Evolutionary conservation across 2,329 filamentous ascomycete genomes (phyloP).

Genomic region (Paracoccidioides brasiliensis): DNA sequence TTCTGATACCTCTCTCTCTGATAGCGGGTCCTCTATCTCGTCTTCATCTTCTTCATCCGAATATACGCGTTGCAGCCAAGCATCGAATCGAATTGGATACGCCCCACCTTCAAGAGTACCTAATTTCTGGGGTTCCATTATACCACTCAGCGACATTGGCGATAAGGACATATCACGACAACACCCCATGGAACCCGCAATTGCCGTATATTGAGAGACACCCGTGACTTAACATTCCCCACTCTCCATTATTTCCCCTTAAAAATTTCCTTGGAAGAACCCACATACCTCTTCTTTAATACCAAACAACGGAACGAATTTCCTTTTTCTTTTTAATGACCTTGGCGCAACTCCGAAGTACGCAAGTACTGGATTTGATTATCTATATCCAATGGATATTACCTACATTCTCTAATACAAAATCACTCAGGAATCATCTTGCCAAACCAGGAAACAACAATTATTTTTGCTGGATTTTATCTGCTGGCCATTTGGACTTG

Average conservation of each 20-base stretch:
- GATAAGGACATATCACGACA: slow-evolving; percentile 20
- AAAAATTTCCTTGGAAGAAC: background rate
- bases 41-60: slow-evolving; percentile 21
- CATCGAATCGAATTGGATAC: slow-evolving; percentile 16
- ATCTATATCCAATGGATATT: background rate
- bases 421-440: background rate
- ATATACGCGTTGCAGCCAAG: slow-evolving; percentile 19
- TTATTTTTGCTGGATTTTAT: background rate
- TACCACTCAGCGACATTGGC: slow-evolving; percentile 17
- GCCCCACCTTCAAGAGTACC: slow-evolving; percentile 18
- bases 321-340: background rate
- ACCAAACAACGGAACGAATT: background rate
- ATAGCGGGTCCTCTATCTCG: slow-evolving; percentile 22
- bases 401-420: background rate
- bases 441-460: background rate
- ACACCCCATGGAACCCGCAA: slow-evolving; percentile 15
- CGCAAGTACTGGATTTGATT: background rate
- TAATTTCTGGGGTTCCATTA: slow-evolving; percentile 16
- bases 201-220: slow-evolving; percentile 12
- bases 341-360: background rate
- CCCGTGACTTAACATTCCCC: background rate
- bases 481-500: background rate
- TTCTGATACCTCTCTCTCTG: slow-evolving; percentile 28
- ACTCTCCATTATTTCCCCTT: slow-evolving; percentile 2
- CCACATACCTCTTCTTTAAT: background rate